These are phyloP conservation scores for Diaporthe ilicicola DNA, from an alignment of 2,329 filamentous ascomycete genomes.

Conservation along the genomic window DNA sequence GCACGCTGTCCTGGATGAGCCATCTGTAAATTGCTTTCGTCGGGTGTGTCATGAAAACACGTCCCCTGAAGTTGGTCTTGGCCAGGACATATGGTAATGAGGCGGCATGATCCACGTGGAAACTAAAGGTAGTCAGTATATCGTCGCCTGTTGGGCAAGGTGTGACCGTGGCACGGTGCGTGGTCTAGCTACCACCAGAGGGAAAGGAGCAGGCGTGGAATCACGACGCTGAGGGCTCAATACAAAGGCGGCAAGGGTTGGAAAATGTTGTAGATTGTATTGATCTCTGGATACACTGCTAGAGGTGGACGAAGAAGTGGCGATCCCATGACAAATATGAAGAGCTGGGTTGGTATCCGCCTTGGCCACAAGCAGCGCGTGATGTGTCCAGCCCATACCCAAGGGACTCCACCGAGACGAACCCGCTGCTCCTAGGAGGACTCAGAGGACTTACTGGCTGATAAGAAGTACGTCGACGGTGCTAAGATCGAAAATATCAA, in stretches of 20 bases:
- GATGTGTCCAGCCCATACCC: slow-evolving; percentile 31
- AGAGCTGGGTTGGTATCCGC: background rate
- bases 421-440: slow-evolving; percentile 32
- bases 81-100: slow-evolving; percentile 97
- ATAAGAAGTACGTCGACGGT: slow-evolving; percentile 97
- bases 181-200: slow-evolving; percentile 28
- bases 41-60: slow-evolving; percentile 99
- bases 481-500: slow-evolving; percentile 97
- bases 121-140: slow-evolving; percentile 65
- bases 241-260: slow-evolving; percentile 33
- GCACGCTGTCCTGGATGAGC: slow-evolving; percentile 96
- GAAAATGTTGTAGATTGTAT: slow-evolving; percentile 39
- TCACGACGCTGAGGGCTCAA: slow-evolving; percentile 30
- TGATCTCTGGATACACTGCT: slow-evolving; percentile 39
- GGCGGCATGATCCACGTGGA: slow-evolving; percentile 97
- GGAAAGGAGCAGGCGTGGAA: slow-evolving; percentile 22
- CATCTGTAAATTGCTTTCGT: slow-evolving; percentile 99
- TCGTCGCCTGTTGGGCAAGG: background rate
- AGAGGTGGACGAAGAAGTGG: slow-evolving; percentile 8
- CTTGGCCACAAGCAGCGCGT: slow-evolving; percentile 27
- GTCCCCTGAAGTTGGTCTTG: slow-evolving; percentile 96
- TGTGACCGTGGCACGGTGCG: background rate
- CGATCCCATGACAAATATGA: background rate
- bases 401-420: slow-evolving; percentile 23
- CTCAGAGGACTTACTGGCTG: slow-evolving; percentile 83